These are phyloP conservation scores for Colletotrichum navitas DNA, from an alignment of 2,329 filamentous ascomycete genomes.

Conservation along the genomic window DNA sequence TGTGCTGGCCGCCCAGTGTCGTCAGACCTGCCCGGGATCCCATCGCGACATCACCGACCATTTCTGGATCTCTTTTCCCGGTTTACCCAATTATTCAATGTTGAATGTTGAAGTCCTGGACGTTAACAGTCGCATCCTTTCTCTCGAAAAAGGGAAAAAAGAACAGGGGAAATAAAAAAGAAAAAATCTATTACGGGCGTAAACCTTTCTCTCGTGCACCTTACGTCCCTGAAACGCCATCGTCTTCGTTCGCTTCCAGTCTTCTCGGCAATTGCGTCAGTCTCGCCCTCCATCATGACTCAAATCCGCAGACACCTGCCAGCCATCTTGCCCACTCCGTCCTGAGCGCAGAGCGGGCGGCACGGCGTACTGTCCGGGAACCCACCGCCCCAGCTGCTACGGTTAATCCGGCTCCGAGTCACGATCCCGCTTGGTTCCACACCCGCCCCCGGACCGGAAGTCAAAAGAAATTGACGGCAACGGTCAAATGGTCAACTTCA, in stretches of 20 bases:
- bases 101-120: neutral
- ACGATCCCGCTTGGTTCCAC: neutral
- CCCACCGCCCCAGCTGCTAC: neutral
- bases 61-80: conserved; percentile 2
- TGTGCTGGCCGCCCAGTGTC: conserved; percentile 29
- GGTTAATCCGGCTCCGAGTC: neutral
- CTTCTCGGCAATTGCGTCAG: conserved; percentile 29
- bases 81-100: conserved; percentile 23
- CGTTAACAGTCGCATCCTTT: neutral
- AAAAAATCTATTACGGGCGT: neutral
- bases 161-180: no score
- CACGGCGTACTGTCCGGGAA: neutral
- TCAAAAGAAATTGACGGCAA: neutral
- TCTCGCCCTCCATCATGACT: conserved; percentile 38
- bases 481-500: neutral
- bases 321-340: neutral
- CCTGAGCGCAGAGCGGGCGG: neutral
- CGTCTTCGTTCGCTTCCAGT: neutral
- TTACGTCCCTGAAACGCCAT: conserved; percentile 38
- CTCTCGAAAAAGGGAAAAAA: no score
- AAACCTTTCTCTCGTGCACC: neutral
- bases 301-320: conserved; percentile 12
- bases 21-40: conserved; percentile 16
- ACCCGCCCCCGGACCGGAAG: neutral
- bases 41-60: neutral